phyloP scores from a whole-genome alignment of 169 alveolate species.

The Plasmodium malariae region DNA sequence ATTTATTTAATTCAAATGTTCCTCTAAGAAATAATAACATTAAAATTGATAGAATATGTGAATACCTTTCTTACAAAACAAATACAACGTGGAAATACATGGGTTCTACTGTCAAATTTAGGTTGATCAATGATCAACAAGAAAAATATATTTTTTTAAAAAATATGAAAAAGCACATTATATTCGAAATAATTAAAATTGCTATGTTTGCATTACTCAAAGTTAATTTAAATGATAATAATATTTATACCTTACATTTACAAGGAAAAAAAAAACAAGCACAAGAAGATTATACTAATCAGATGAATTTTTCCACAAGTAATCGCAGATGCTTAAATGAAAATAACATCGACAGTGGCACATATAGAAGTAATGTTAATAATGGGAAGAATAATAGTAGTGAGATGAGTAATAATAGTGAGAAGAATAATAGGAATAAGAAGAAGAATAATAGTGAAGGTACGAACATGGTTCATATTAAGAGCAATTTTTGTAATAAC shows the following conservation, averaged over 20 bases:
- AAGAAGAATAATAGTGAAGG: too few species aligned
- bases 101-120: slow-evolving; percentile 72
- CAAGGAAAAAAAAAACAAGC: not conserved
- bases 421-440: too few species aligned
- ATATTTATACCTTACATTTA: slow-evolving; percentile 37
- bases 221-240: slow-evolving; percentile 74
- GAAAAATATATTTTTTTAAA: slow-evolving; percentile 70
- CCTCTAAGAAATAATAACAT: slow-evolving; percentile 57
- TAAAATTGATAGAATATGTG: slow-evolving; percentile 66
- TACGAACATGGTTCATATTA: too few species aligned
- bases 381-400: too few species aligned
- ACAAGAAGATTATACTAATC: not conserved
- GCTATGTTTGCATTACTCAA: slow-evolving; percentile 70
- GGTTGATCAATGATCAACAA: slow-evolving; percentile 59
- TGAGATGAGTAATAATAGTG: too few species aligned
- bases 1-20: slow-evolving; percentile 40
- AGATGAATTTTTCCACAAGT: not conserved
- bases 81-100: slow-evolving; percentile 66
- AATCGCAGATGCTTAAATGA: not conserved
- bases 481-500: too few species aligned
- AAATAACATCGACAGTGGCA: slow-evolving; percentile 1
- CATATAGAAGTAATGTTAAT: too few species aligned
- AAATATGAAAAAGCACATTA: slow-evolving; percentile 64
- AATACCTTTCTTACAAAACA: slow-evolving; percentile 39
- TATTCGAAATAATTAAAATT: slow-evolving; percentile 69